Base-by-base conservation (phyloP, 1,284 basidiomycete genomes). In the Microbotryum lychnidis-dioicae region DNA sequence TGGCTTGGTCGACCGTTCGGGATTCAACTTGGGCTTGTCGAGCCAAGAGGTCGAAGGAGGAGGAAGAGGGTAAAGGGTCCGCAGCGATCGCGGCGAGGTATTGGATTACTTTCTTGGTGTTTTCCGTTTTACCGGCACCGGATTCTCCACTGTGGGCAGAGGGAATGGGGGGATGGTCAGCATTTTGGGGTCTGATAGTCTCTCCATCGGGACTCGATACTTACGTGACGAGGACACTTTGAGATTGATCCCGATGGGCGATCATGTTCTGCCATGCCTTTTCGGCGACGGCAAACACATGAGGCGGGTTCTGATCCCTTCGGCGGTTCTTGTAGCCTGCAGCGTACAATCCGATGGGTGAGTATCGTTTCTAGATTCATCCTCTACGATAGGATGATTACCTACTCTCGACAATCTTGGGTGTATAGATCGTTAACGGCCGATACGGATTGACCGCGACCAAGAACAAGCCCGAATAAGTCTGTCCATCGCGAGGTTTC, bases 61-160 rank as follows among this genome's bases (percentile, higher is more conserved):
- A 84, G 81, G 75, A 87, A 80, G 27, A 78, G 71, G 14, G 80
- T 70, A 63, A 72, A 71, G 73, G 78, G 70, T 91, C 89, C 20
- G 89, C 86, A 4, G 96, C 96, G 68, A 97, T 97, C 12, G 96
- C 91, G 1, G 96, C 94, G 42, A 99, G 85, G 76, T 98, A 99
- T 75, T 98, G 96, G 62, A 99, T 99, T 72, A 98, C 94, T 74
- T 97, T 97, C 82, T 99, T 98, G 18, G 96, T 99, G 77, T 94
- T 98, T 75, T 98, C 96, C 1, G 96, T 99, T 81, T 98, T 99
- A 51, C 96, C 96, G 2, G 96, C 96, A 49, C 96, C 96, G 4
- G 96, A 98, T 80, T 98, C 96, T 59, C 96, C 96, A 5, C 91
- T 94, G 71, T 16, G 45, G 52, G 14, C 37, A 56, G 18, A 31